These are phyloP conservation scores for Cladobotryum protrusum DNA, from an alignment of 2,329 filamentous ascomycete species.

Conservation along the genomic window DNA sequence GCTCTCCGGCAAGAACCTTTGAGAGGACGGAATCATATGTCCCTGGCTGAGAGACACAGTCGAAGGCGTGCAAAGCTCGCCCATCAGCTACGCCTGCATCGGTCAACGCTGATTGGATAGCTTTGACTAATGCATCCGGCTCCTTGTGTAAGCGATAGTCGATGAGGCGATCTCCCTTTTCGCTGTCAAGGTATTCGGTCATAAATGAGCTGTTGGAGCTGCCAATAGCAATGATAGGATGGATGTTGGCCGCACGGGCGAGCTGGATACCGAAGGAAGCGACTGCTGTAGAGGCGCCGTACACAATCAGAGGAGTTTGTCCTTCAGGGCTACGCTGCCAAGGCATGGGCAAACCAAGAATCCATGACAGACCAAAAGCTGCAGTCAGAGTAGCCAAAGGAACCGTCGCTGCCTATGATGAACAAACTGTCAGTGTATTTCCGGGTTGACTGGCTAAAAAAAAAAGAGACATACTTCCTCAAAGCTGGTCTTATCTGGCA, in stretches of 20 bases:
- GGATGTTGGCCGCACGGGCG: slow-evolving; percentile 42
- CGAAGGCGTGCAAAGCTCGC: slow-evolving; percentile 8
- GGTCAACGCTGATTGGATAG: not conserved
- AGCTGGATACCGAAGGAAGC: slow-evolving; percentile 54
- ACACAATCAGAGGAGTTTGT: slow-evolving; percentile 33
- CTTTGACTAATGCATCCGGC: slow-evolving; percentile 7
- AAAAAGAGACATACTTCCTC: slow-evolving; percentile 27
- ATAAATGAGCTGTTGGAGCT: slow-evolving; percentile 26
- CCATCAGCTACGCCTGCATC: not conserved
- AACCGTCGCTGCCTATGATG: too few species aligned
- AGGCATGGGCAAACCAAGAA: not conserved
- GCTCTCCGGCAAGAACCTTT: not conserved
- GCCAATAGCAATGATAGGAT: slow-evolving; percentile 54
- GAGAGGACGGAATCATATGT: slow-evolving; percentile 1
- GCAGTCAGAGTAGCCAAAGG: too few species aligned
- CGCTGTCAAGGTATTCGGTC: slow-evolving; percentile 8
- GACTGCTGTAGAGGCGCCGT: slow-evolving; percentile 46
- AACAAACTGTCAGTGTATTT: too few species aligned
- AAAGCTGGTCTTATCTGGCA: slow-evolving; percentile 41
- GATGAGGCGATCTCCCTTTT: slow-evolving; percentile 16
- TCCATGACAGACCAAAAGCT: too few species aligned
- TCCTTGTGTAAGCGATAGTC: slow-evolving; percentile 14
- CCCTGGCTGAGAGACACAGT: slow-evolving; percentile 5
- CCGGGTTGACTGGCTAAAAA: not conserved
- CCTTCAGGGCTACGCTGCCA: not conserved